Conservation (phyloP, 257 asterid genomes). For the Schizonepeta tenuifolia region DNA sequence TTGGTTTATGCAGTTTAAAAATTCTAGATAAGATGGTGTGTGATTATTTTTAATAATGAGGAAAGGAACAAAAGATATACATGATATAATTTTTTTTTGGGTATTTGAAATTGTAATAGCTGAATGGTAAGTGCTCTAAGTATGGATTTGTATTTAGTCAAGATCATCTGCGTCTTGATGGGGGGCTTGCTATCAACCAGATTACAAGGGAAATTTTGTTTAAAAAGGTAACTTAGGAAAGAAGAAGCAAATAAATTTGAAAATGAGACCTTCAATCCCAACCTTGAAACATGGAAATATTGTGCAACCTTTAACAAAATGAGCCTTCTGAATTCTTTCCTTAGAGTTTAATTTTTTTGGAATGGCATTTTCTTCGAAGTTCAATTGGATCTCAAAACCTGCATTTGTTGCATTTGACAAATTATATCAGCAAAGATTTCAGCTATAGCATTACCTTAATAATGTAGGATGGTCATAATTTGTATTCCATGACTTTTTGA, state of each 20-base stretch:
- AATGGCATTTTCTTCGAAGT: neutral
- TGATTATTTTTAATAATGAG: constrained; percentile 1
- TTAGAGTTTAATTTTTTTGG: neutral
- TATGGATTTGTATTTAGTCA: neutral
- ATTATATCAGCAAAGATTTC: neutral
- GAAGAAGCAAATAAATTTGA: neutral
- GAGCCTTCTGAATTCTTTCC: neutral
- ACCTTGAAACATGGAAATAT: neutral
- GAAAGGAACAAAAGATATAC: neutral
- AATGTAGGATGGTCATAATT: neutral
- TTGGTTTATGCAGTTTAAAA: neutral
- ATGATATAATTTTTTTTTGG: neutral
- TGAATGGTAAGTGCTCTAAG: neutral
- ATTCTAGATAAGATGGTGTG: neutral
- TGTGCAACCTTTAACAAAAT: neutral
- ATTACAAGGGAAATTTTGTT: neutral
- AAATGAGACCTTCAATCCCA: neutral
- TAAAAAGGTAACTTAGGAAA: neutral
- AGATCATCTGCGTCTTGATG: neutral
- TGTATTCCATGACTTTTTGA: neutral
- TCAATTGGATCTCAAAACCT: neutral
- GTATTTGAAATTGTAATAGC: neutral
- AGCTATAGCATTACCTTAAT: neutral
- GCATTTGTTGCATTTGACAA: neutral
- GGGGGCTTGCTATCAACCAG: neutral